phyloP scores from a whole-genome alignment of 805 yeast species.

The Priceomyces carsonii region DNA sequence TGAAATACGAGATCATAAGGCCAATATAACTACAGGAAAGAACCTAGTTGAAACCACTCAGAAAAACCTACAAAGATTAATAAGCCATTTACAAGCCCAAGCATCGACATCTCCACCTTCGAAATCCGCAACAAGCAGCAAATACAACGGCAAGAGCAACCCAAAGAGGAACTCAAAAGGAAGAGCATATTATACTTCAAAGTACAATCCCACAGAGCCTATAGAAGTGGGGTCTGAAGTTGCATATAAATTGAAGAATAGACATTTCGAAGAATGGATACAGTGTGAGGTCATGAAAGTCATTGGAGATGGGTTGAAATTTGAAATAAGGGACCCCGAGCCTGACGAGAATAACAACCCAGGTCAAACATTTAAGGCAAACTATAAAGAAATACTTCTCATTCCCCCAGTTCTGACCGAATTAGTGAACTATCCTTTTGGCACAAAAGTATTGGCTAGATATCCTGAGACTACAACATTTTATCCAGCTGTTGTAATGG shows the following conservation, averaged over 20 bases:
- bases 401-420: constrained; percentile 56
- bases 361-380: constrained; percentile 82
- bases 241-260: constrained; percentile 74
- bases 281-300: constrained; percentile 87
- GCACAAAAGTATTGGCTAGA: constrained; percentile 83
- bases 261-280: constrained; percentile 91
- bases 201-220: constrained; percentile 60
- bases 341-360: constrained; percentile 92
- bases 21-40: constrained; percentile 54
- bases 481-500: constrained; percentile 89
- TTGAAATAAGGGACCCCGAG: constrained; percentile 96
- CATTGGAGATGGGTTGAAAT: constrained; percentile 68
- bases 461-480: constrained; percentile 98
- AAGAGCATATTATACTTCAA: constrained; percentile 50
- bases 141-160: constrained; percentile 7
- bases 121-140: constrained; percentile 8
- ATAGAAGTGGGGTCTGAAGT: constrained; percentile 74
- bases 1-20: constrained; percentile 51
- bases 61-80: constrained; percentile 49
- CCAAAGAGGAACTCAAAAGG: constrained; percentile 31
- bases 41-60: constrained; percentile 39
- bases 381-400: constrained; percentile 73
- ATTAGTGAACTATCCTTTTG: constrained; percentile 62
- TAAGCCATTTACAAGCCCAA: constrained; percentile 28
- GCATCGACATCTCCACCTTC: constrained; percentile 7